A percentile compares a stretch with the other conserved stretches of the same genome.
phyloP scores from a whole-genome alignment of 345 rosid genomes.

The Populus alba region DNA sequence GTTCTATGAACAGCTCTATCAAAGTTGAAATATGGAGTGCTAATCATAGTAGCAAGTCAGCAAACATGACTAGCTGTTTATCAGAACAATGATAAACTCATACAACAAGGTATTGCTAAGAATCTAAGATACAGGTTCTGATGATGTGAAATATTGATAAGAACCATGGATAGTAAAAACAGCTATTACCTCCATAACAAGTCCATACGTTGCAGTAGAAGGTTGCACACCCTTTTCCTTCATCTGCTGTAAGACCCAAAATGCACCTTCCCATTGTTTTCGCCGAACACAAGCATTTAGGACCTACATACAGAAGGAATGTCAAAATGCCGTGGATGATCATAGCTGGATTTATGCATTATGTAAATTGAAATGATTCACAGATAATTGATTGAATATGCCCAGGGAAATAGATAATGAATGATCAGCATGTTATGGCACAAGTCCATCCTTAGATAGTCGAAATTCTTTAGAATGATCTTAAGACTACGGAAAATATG shows the following conservation, averaged over 20 bases:
- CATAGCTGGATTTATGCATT: background rate
- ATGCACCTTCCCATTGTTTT: conserved; percentile 93
- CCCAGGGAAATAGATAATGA: background rate
- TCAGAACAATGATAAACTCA: no score
- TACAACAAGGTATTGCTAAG: no score
- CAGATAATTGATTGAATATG: no score
- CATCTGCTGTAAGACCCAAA: conserved; percentile 92
- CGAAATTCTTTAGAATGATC: background rate
- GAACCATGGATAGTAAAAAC: background rate
- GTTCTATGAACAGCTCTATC: no score
- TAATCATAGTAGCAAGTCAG: no score
- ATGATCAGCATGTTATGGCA: background rate
- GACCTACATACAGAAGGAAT: conserved; percentile 44
- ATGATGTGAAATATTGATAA: no score
- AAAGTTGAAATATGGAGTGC: no score
- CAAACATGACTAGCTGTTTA: no score
- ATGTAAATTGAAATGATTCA: no score
- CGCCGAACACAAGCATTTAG: conserved; percentile 81
- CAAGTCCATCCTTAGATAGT: background rate
- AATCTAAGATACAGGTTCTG: no score
- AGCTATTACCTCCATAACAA: conserved; percentile 81
- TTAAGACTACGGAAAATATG: background rate
- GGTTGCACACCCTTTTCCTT: conserved; percentile 55
- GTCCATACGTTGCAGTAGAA: conserved; percentile 78
- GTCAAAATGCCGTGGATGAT: background rate